phyloP scores from a whole-genome alignment of 331 rosid species.

The Stylosanthes scabra region DNA sequence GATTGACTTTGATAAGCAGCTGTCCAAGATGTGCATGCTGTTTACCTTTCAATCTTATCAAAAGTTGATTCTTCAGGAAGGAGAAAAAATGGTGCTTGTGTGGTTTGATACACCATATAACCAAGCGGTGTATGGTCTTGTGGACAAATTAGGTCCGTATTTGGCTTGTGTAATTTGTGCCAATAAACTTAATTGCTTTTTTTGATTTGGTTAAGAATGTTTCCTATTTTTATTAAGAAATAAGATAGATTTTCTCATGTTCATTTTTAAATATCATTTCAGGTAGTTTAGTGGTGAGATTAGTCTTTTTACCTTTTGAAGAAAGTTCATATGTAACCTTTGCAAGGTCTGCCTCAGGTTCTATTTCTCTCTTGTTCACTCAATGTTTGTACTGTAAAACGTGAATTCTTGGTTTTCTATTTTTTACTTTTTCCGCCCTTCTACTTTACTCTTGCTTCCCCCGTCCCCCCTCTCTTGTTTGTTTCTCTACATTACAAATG shows the following conservation, averaged over 20 bases:
- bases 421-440: neutral
- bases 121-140: slow-evolving; percentile 93
- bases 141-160: slow-evolving; percentile 82
- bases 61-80: slow-evolving; percentile 96
- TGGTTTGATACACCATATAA: slow-evolving; percentile 92
- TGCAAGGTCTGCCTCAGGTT: slow-evolving; percentile 99
- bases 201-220: slow-evolving; percentile 9
- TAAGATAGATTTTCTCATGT: slow-evolving; percentile 4
- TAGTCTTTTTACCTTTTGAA: slow-evolving; percentile 96
- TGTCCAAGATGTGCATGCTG: slow-evolving; percentile 81
- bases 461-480: slow-evolving; percentile 17
- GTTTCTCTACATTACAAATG: slow-evolving; percentile 16
- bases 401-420: slow-evolving; percentile 3
- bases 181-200: slow-evolving; percentile 26
- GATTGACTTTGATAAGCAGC: slow-evolving; percentile 69
- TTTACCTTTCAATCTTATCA: slow-evolving; percentile 84
- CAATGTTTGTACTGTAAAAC: slow-evolving; percentile 25
- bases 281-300: slow-evolving; percentile 97
- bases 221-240: slow-evolving; percentile 28
- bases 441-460: slow-evolving; percentile 12
- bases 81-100: slow-evolving; percentile 92
- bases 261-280: slow-evolving; percentile 38
- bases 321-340: slow-evolving; percentile 90
- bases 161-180: slow-evolving; percentile 33
- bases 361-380: slow-evolving; percentile 51